Base-by-base conservation (phyloP, 2,329 filamentous ascomycete species). In the Sclerotinia minor region DNA sequence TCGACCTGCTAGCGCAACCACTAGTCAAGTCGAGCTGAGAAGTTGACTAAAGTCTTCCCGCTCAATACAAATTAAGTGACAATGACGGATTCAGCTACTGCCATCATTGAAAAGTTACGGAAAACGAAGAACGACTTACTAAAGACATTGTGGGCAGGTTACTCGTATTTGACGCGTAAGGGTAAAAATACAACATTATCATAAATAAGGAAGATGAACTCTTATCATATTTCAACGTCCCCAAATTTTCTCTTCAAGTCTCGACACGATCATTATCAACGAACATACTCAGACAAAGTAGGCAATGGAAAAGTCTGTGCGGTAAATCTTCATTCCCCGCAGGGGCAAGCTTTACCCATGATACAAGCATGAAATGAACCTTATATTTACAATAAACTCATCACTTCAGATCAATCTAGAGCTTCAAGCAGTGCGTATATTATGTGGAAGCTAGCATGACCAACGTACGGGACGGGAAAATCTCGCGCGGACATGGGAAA, bases 111-210 rank as follows among this genome's bases (percentile, higher is more conserved):
- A 3, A 24, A 3, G 35, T 49, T 19, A 11, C 21, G 21, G 26
- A 0, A 5, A 47, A 55, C 7, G 21, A 47, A 19, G 21, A 50
- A 29, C 15, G 15, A 65, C 63, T 47, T 55, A 65, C 63, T 45
- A 44, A 47, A 65, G 41, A 65, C 63, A 65, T 57, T 38, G 24
- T 21, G 47, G 47, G 38, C 41, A 57, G 26, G 21, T 21, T 26
- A 24, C 26, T 21, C 47, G 50, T 24, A 15, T 45, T 41, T 17
- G 41, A 57, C n/a, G 26, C 17, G 38, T 26, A 21, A 35, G 38
- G 41, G 38, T 47, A 32, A 49, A 49, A 29, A 49, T 65, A 17
- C 41, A 57, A 57, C 41, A 65, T 65, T 45, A 2, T 8, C 35
- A 55, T 38, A 35, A 49, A 19, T 13, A 57, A n/a, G 52, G 24